phyloP scores from a whole-genome alignment of 805 yeast genomes.

The Candida ficus region DNA sequence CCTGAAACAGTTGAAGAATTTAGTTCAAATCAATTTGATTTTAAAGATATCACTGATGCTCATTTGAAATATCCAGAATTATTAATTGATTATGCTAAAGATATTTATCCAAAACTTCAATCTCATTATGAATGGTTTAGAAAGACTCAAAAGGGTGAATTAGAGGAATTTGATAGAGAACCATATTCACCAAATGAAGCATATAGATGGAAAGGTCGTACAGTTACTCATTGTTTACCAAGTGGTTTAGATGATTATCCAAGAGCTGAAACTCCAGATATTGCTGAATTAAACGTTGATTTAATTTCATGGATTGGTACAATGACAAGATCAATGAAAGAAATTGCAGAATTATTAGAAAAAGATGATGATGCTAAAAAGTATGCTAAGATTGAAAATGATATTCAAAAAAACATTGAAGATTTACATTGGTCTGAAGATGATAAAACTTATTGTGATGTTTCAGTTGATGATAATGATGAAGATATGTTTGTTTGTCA shows the following conservation, averaged over 20 bases:
- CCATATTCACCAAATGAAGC: constrained; percentile 52
- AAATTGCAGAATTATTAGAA: constrained; percentile 61
- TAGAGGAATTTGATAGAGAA: constrained; percentile 64
- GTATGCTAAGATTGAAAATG: constrained; percentile 48
- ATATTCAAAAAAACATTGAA: constrained; percentile 61
- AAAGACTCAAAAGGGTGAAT: constrained; percentile 69
- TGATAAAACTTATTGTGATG: constrained; percentile 72
- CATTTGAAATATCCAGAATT: constrained; percentile 57
- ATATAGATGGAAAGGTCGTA: constrained; percentile 92
- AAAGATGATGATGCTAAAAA: constrained; percentile 50
- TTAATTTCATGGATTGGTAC: constrained; percentile 89
- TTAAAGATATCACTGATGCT: constrained; percentile 40
- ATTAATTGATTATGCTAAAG: constrained; percentile 49
- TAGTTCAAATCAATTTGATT: constrained; percentile 18
- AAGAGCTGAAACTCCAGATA: constrained; percentile 71
- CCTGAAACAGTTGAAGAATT: constrained; percentile 25
- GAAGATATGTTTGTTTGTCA: constrained; percentile 74
- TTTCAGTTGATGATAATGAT: constrained; percentile 69
- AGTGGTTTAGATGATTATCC: constrained; percentile 97
- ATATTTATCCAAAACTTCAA: constrained; percentile 71
- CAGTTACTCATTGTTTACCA: constrained; percentile 78
- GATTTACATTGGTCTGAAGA: constrained; percentile 75
- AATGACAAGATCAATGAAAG: constrained; percentile 78
- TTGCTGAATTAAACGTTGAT: constrained; percentile 89
- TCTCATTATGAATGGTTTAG: constrained; percentile 84